Percentiles rank a stretch among this genome's conserved stretches.
These are phyloP conservation scores for Periconia sp. DNA, from an alignment of 2,329 filamentous ascomycete species.

Conservation along the genomic window DNA sequence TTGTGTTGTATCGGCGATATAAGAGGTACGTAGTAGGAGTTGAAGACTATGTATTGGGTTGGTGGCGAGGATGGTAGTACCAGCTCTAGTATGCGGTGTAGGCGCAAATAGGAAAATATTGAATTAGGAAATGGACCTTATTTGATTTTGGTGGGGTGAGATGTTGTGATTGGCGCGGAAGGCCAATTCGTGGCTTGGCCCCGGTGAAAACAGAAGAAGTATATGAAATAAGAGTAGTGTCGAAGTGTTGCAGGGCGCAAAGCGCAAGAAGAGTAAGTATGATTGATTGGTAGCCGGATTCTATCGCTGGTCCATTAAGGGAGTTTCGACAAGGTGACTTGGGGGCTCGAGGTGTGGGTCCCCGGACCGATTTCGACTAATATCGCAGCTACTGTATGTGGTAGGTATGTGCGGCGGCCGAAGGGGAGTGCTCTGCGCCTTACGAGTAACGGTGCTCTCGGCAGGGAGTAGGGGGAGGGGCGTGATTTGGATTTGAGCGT, in stretches of 20 bases:
- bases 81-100: constrained; percentile 17
- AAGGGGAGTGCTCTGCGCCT: background rate
- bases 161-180: constrained; percentile 29
- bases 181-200: constrained; percentile 22
- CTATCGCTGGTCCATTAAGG: constrained; percentile 33
- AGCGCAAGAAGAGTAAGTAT: constrained; percentile 42
- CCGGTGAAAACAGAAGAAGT: constrained; percentile 4
- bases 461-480: constrained; percentile 10
- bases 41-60: background rate
- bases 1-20: constrained; percentile 2
- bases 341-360: constrained; percentile 27
- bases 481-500: constrained; percentile 7
- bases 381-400: constrained; percentile 27
- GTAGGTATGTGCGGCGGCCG: constrained; percentile 6
- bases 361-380: constrained; percentile 26
- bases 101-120: constrained; percentile 22
- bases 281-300: constrained; percentile 18
- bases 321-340: constrained; percentile 17
- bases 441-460: constrained; percentile 17
- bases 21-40: background rate
- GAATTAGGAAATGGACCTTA: constrained; percentile 33
- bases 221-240: constrained; percentile 31
- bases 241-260: constrained; percentile 45
- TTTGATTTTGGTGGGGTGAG: constrained; percentile 4
- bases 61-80: too few relatives aligned